Evolutionary conservation across 2,329 filamentous ascomycete species (phyloP).

Genomic region (Tolypocladium paradoxum): DNA sequence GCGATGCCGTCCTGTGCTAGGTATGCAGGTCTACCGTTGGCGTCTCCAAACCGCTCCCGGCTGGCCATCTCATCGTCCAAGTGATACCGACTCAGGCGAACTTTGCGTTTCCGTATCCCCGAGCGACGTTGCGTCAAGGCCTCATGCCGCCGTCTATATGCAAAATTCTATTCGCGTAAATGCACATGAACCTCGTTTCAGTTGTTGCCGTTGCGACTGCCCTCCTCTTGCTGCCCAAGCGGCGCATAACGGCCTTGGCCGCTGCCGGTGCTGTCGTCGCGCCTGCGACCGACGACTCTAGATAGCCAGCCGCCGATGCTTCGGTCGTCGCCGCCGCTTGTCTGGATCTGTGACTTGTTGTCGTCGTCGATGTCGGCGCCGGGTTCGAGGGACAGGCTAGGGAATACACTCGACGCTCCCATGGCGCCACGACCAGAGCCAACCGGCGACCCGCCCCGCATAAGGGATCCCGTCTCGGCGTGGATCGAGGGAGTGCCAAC

Average conservation of each 20-base stretch:
- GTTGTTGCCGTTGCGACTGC: constrained; percentile 13
- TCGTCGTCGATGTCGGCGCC: constrained; percentile 46
- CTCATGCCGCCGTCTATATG: constrained; percentile 23
- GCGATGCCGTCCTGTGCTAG: not conserved
- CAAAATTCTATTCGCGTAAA: constrained; percentile 18
- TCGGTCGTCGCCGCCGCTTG: constrained; percentile 23
- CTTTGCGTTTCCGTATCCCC: not conserved
- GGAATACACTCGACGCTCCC: constrained; percentile 59
- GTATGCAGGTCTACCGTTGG: not conserved
- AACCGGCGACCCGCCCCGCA: constrained; percentile 61
- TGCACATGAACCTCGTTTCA: constrained; percentile 10
- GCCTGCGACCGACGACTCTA: constrained; percentile 27
- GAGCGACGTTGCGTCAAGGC: not conserved
- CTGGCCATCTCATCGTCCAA: not conserved
- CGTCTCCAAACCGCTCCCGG: not conserved
- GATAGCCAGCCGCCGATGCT: constrained; percentile 41
- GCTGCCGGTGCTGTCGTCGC: constrained; percentile 26
- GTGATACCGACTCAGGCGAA: not conserved
- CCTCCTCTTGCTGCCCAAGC: constrained; percentile 30
- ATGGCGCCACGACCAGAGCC: constrained; percentile 57
- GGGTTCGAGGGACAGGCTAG: constrained; percentile 71
- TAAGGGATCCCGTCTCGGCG: constrained; percentile 68
- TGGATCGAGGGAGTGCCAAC: constrained; percentile 66
- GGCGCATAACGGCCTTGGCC: constrained; percentile 31
- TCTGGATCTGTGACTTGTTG: constrained; percentile 29